Evolutionary conservation across 2,329 filamentous ascomycete species (phyloP).

Genomic region (Trichoderma atroviride): DNA sequence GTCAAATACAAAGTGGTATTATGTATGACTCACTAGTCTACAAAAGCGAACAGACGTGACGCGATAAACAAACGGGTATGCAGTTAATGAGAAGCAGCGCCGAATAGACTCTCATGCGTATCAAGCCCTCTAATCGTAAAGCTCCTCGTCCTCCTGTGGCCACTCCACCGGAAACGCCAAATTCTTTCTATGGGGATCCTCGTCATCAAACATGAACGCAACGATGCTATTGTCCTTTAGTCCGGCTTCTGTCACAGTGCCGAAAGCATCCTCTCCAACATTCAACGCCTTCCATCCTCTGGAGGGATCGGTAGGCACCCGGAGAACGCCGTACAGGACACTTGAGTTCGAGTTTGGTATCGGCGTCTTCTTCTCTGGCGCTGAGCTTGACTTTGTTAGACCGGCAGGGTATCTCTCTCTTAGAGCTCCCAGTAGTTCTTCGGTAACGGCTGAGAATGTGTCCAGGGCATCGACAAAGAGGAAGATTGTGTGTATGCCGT

Average conservation of each 20-base stretch:
- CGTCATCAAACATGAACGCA: conserved; percentile 50
- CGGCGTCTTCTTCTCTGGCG: conserved; percentile 39
- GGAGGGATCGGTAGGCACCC: conserved; percentile 47
- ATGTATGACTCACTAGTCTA: background rate
- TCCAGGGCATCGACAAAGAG: conserved; percentile 64
- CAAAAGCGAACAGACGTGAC: background rate
- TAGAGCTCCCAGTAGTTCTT: conserved; percentile 61
- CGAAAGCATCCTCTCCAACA: conserved; percentile 38
- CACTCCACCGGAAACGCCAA: conserved; percentile 50
- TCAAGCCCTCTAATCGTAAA: conserved; percentile 33
- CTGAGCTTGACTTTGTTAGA: conserved; percentile 44
- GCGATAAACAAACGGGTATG: background rate
- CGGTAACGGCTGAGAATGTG: conserved; percentile 59
- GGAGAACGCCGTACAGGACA: conserved; percentile 52
- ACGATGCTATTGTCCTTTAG: conserved; percentile 52
- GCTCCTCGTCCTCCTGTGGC: conserved; percentile 48
- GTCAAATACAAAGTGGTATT: background rate
- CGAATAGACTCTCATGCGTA: background rate
- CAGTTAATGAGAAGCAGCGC: background rate
- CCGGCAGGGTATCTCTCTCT: conserved; percentile 59
- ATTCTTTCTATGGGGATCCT: conserved; percentile 18
- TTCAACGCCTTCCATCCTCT: conserved; percentile 55
- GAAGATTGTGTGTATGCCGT: conserved; percentile 70
- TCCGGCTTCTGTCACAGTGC: conserved; percentile 47
- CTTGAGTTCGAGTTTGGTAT: conserved; percentile 45